Evolutionary conservation across 208 protist species (phyloP).

Genomic region (Trypanosoma boissoni): DNA sequence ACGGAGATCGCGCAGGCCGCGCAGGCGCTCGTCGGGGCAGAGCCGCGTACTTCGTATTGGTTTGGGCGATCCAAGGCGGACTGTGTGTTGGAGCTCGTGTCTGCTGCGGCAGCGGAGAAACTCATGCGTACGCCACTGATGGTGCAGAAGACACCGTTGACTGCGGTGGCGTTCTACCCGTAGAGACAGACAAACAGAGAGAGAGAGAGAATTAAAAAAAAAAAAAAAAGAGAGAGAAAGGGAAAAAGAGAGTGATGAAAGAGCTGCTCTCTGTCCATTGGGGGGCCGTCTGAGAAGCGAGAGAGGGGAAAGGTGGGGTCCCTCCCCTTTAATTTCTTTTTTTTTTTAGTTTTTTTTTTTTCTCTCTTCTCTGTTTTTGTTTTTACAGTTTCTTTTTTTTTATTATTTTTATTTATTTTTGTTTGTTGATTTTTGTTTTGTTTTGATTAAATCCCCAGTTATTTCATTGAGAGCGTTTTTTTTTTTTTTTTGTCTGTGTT

Average conservation of each 20-base stretch:
- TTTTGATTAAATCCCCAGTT: not conserved
- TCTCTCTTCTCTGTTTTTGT: not conserved
- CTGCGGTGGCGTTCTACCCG: constrained; percentile 27
- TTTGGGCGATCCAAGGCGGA: constrained; percentile 54
- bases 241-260: too few relatives aligned
- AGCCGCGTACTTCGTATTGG: constrained; percentile 62
- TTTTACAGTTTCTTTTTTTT: not conserved
- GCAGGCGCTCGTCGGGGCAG: constrained; percentile 10
- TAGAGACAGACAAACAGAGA: not conserved
- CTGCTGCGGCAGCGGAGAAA: constrained; percentile 23
- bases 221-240: too few relatives aligned
- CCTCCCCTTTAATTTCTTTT: not conserved
- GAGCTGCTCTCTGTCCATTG: too few relatives aligned
- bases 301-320: too few relatives aligned
- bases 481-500: not conserved
- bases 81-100: constrained; percentile 49
- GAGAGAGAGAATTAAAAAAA: too few relatives aligned
- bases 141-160: constrained; percentile 28
- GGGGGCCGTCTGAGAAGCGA: too few relatives aligned
- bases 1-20: constrained; percentile 58
- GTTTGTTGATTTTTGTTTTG: constrained; percentile 6
- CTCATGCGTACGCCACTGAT: constrained; percentile 26
- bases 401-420: constrained; percentile 1
- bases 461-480: not conserved
- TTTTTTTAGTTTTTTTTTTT: not conserved